Evolutionary conservation across 1,284 basidiomycete genomes (phyloP).

Genomic region (Erythrobasidium hasegawianum): DNA sequence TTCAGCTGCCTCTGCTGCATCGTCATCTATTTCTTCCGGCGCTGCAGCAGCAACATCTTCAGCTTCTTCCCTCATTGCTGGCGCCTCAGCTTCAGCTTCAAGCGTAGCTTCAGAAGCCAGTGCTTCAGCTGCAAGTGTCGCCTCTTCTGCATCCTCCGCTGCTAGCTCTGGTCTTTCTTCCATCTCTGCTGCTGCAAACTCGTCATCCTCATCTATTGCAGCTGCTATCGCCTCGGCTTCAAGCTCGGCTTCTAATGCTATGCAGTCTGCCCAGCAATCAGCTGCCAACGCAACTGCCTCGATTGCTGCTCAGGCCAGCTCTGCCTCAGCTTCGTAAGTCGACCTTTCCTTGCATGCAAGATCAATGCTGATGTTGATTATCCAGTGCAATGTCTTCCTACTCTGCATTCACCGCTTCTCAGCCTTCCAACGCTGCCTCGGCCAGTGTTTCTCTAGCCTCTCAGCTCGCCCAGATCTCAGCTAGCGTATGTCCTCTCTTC

Average conservation of each 20-base stretch:
- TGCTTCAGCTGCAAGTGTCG: neutral
- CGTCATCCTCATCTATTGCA: neutral
- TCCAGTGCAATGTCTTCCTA: neutral
- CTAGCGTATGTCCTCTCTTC: neutral
- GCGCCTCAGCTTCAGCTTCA: neutral
- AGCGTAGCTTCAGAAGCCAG: neutral
- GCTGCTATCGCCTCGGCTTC: too few relatives aligned
- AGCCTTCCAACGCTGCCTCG: neutral
- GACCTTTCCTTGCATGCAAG: too few relatives aligned
- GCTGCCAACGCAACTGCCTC: too few relatives aligned
- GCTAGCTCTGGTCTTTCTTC: slow-evolving; percentile 1
- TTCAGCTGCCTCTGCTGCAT: neutral
- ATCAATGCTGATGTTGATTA: too few relatives aligned
- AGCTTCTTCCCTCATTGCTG: neutral
- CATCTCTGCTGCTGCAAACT: neutral
- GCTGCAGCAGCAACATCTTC: neutral
- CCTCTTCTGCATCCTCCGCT: slow-evolving; percentile 1
- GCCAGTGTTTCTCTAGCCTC: neutral
- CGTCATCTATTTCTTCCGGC: neutral
- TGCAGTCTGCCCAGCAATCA: too few relatives aligned
- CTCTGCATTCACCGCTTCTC: neutral
- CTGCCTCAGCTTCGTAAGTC: too few relatives aligned
- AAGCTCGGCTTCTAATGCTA: too few relatives aligned
- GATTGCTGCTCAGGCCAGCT: too few relatives aligned
- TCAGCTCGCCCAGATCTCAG: neutral